phyloP scores from a whole-genome alignment of 306 rosid genomes.

The Quercus alba region DNA sequence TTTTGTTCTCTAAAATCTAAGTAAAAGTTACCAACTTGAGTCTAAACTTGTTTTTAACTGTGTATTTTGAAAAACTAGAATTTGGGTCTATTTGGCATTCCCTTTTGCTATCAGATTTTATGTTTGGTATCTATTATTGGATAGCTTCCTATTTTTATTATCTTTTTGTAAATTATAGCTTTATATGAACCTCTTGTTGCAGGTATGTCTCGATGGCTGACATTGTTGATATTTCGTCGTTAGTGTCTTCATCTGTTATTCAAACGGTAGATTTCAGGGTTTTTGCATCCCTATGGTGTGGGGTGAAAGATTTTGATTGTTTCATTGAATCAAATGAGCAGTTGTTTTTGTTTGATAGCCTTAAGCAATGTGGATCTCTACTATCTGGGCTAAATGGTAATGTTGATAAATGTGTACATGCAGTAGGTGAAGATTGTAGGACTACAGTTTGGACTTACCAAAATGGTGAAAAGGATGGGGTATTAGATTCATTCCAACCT shows the following conservation, averaged over 20 bases:
- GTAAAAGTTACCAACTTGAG: background rate
- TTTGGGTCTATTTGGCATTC: background rate
- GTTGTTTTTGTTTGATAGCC: conserved; percentile 33
- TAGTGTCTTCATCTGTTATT: conserved; percentile 55
- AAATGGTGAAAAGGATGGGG: conserved; percentile 54
- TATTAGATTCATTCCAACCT: conserved; percentile 77
- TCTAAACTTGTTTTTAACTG: background rate
- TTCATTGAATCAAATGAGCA: conserved; percentile 28
- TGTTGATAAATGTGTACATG: conserved; percentile 56
- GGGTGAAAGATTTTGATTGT: conserved; percentile 53
- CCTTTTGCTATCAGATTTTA: background rate
- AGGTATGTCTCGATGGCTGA: conserved; percentile 83
- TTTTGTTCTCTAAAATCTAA: background rate
- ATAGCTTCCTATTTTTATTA: background rate
- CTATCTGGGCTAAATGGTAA: conserved; percentile 51
- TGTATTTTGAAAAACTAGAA: background rate
- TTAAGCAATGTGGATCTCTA: conserved; percentile 65
- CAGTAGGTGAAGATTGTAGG: conserved; percentile 71
- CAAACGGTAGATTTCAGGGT: conserved; percentile 67
- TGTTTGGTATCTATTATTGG: background rate
- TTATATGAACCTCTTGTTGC: conserved; percentile 13
- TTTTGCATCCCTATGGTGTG: conserved; percentile 73
- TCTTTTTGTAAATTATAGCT: background rate
- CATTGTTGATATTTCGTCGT: conserved; percentile 59
- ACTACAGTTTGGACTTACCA: conserved; percentile 84